Evolutionary conservation across 2,329 filamentous ascomycete species (phyloP).

Genomic region (Arthrobotrys musiformis): DNA sequence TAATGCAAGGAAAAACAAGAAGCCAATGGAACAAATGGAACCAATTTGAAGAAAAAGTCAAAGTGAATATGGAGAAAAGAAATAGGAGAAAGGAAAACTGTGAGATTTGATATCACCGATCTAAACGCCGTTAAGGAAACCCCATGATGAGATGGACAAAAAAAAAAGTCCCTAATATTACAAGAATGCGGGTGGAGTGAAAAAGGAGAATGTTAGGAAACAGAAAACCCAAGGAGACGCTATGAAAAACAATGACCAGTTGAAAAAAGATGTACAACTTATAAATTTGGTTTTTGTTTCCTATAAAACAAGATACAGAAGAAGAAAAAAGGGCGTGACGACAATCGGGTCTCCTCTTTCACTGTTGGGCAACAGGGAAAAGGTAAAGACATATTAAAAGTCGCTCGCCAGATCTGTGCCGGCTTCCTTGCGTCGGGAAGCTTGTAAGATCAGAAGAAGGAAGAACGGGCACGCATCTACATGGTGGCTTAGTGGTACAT

Average conservation of each 20-base stretch:
- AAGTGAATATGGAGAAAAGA: neutral
- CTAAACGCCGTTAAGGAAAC: neutral
- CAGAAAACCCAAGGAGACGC: constrained; percentile 1
- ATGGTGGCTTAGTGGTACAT: constrained; percentile 32
- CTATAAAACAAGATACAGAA: constrained; percentile 8
- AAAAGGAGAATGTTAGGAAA: neutral
- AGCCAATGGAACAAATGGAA: neutral
- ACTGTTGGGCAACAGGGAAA: neutral
- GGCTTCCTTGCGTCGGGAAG: neutral
- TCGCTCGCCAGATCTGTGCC: constrained; percentile 6
- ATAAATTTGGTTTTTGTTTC: constrained; percentile 7
- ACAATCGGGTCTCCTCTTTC: neutral
- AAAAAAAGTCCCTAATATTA: neutral
- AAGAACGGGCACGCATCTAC: constrained; percentile 10
- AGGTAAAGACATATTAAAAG: neutral
- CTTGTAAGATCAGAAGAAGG: constrained; percentile 4
- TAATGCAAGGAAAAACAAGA: neutral
- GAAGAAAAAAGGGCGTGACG: neutral
- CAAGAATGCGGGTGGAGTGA: neutral
- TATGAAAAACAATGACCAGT: constrained; percentile 15
- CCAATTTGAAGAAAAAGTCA: neutral
- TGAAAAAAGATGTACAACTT: constrained; percentile 14
- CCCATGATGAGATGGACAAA: neutral
- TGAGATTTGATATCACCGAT: constrained; percentile 15
- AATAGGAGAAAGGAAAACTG: neutral